Conservation (phyloP, 2,329 filamentous ascomycete species). For the Aspergillus terreus region DNA sequence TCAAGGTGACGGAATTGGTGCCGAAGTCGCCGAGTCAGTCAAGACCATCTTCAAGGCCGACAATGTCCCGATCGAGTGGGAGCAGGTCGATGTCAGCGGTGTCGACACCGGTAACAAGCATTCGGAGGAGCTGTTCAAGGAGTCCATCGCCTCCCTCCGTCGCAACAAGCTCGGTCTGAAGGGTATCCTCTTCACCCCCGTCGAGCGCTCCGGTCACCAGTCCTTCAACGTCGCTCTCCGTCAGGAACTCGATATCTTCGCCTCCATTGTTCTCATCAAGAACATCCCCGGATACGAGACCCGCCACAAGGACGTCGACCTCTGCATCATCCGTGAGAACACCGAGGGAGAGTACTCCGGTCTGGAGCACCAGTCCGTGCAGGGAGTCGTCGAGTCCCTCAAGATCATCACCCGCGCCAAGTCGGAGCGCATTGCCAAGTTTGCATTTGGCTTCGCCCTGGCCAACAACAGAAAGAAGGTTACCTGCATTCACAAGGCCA, state of each 20-base stretch:
- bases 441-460: conserved; percentile 94
- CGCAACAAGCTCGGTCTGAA: conserved; percentile 99
- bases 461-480: conserved; percentile 99
- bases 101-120: conserved; percentile 80
- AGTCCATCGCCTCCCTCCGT: conserved; percentile 91
- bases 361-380: conserved; percentile 95
- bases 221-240: conserved; percentile 99
- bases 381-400: conserved; percentile 94
- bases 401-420: conserved; percentile 99
- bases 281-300: conserved; percentile 99
- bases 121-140: conserved; percentile 91
- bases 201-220: conserved; percentile 94
- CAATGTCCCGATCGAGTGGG: conserved; percentile 98
- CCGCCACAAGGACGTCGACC: conserved; percentile 93
- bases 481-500: conserved; percentile 99
- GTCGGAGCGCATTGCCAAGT: conserved; percentile 98
- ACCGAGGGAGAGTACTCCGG: conserved; percentile 99
- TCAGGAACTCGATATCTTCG: conserved; percentile 99
- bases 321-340: conserved; percentile 99
- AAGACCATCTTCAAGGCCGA: conserved; percentile 99
- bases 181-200: conserved; percentile 96
- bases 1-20: conserved; percentile 88
- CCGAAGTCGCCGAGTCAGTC: conserved; percentile 95
- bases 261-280: conserved; percentile 96
- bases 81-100: conserved; percentile 94